Conservation (phyloP, 1,139 yeast species). For the Magnusiomyces starmeri region DNA sequence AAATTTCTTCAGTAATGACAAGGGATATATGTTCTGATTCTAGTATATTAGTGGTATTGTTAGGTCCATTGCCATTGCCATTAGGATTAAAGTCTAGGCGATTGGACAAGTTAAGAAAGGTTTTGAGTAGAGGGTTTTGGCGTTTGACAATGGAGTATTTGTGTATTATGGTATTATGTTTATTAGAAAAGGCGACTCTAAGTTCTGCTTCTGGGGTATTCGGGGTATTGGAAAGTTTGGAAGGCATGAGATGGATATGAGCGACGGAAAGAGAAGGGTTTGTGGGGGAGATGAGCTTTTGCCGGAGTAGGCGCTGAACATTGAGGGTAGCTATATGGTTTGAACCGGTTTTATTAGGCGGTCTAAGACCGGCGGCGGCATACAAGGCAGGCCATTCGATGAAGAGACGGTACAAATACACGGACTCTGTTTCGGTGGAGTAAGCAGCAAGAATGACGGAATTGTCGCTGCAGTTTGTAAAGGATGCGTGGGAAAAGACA, state of each 20-base stretch:
- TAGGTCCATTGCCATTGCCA: too few species aligned
- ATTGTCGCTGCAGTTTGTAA: slow-evolving; percentile 43
- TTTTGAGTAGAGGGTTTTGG: slow-evolving; percentile 32
- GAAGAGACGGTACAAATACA: slow-evolving; percentile 43
- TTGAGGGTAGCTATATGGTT: slow-evolving; percentile 12
- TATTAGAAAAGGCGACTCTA: slow-evolving; percentile 29
- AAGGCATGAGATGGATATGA: slow-evolving; percentile 28
- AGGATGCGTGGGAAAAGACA: slow-evolving; percentile 42
- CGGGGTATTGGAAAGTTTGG: slow-evolving; percentile 23
- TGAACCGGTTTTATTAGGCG: not conserved
- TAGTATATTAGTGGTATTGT: slow-evolving; percentile 3
- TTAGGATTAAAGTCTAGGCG: slow-evolving; percentile 14
- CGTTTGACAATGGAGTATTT: slow-evolving; percentile 22
- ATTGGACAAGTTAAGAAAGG: slow-evolving; percentile 24
- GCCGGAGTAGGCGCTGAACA: slow-evolving; percentile 11
- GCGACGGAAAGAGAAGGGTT: slow-evolving; percentile 21
- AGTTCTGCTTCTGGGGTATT: slow-evolving; percentile 37
- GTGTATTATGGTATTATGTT: slow-evolving; percentile 20
- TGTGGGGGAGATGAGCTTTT: slow-evolving; percentile 12
- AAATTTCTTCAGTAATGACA: slow-evolving; percentile 6
- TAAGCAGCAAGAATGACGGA: slow-evolving; percentile 44
- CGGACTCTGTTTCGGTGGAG: slow-evolving; percentile 37
- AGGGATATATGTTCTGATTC: slow-evolving; percentile 9
- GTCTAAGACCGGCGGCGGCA: slow-evolving; percentile 8
- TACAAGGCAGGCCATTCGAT: slow-evolving; percentile 52